Percentiles rank a stretch among this genome's conserved stretches.
phyloP scores from a whole-genome alignment of 108 stramenopile species.

The Cyclotella kingstonii region DNA sequence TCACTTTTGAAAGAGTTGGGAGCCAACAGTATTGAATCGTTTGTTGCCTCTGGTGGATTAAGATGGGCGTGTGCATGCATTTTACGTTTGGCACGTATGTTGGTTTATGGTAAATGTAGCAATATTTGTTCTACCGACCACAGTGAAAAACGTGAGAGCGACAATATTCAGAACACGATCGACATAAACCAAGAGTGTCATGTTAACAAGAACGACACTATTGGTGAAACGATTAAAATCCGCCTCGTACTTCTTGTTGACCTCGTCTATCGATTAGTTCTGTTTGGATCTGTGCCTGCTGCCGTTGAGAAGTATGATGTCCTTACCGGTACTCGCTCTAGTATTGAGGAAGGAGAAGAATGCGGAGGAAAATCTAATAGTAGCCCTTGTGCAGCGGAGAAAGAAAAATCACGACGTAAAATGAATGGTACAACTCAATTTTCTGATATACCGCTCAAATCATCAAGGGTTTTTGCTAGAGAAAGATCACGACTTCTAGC shows the following conservation, averaged over 20 bases:
- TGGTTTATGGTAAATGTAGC: slow-evolving; percentile 21
- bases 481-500: slow-evolving; percentile 16
- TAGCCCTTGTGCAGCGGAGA: background rate
- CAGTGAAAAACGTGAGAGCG: background rate
- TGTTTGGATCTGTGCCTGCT: slow-evolving; percentile 39
- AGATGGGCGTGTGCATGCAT: slow-evolving; percentile 38
- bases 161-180: background rate
- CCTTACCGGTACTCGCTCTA: background rate
- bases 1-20: slow-evolving; percentile 10
- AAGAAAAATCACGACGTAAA: background rate
- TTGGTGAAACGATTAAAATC: slow-evolving; percentile 22
- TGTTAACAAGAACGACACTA: slow-evolving; percentile 2
- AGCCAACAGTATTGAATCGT: slow-evolving; percentile 33
- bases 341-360: background rate
- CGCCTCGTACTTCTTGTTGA: slow-evolving; percentile 36
- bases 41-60: slow-evolving; percentile 41
- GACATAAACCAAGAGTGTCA: background rate
- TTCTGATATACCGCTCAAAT: background rate
- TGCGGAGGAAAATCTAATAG: background rate
- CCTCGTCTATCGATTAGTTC: slow-evolving; percentile 34
- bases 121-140: background rate
- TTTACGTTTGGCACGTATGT: slow-evolving; percentile 25
- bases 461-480: background rate
- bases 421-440: background rate
- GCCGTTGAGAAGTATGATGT: slow-evolving; percentile 20